Percentiles rank a stretch among this genome's conserved stretches.
Evolutionary conservation across 768 basidiomycete species (phyloP).

Genomic region (Mycena kentingensis): DNA sequence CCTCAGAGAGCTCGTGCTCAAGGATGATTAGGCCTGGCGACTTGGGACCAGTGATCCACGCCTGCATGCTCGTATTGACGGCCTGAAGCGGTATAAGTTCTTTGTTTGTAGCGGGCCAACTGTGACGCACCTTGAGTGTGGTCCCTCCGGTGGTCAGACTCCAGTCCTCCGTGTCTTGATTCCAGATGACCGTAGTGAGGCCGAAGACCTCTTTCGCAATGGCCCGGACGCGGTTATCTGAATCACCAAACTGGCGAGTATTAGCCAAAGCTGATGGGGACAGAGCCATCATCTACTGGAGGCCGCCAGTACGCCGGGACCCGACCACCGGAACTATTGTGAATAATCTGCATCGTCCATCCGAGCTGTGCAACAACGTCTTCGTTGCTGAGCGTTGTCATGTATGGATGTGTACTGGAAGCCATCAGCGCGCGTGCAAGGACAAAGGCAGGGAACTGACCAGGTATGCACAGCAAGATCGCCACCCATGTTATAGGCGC

Average conservation of each 20-base stretch:
- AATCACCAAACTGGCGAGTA: constrained; percentile 82
- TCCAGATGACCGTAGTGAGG: constrained; percentile 85
- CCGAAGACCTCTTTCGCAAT: constrained; percentile 88
- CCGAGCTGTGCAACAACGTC: constrained; percentile 77
- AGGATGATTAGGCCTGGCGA: constrained; percentile 78
- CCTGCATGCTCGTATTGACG: constrained; percentile 51
- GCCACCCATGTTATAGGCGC: constrained; percentile 48
- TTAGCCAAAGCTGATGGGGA: too few species aligned
- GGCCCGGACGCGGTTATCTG: constrained; percentile 79
- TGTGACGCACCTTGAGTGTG: too few species aligned
- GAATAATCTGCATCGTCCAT: constrained; percentile 78
- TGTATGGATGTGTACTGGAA: constrained; percentile 68
- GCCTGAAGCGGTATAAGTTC: constrained; percentile 44
- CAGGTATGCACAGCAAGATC: constrained; percentile 64
- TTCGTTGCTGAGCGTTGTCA: constrained; percentile 74
- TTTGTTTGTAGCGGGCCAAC: too few species aligned
- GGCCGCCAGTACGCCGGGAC: constrained; percentile 80
- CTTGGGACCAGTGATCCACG: constrained; percentile 71
- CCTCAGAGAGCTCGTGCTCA: constrained; percentile 76
- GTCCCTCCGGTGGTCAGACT: constrained; percentile 42
- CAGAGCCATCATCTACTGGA: too few species aligned
- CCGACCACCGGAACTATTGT: constrained; percentile 78
- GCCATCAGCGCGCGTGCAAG: background rate
- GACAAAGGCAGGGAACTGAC: constrained; percentile 17
- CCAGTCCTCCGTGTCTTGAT: constrained; percentile 86